phyloP scores from a whole-genome alignment of 2,329 filamentous ascomycete genomes.

The Thermoascus crustaceus region DNA sequence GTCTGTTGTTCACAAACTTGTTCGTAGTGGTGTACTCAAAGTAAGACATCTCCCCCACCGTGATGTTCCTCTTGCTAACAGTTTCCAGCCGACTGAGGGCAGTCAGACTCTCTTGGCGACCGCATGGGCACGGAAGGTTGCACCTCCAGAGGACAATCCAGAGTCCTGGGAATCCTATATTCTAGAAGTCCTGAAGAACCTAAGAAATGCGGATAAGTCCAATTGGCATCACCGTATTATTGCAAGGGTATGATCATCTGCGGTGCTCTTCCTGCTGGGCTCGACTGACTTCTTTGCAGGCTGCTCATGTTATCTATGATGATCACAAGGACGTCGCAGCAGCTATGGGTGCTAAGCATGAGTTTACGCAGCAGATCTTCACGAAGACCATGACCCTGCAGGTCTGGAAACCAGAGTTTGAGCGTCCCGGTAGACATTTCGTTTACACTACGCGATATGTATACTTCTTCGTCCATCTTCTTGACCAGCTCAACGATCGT shows the following conservation, averaged over 20 bases:
- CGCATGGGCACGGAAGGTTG: slow-evolving; percentile 47
- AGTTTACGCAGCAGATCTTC: slow-evolving; percentile 76
- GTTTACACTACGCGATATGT: slow-evolving; percentile 86
- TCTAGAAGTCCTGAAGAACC: slow-evolving; percentile 48
- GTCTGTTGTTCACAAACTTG: slow-evolving; percentile 72
- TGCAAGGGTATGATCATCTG: slow-evolving; percentile 52
- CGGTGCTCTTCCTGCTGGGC: neutral
- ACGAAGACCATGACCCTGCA: slow-evolving; percentile 93
- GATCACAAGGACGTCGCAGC: slow-evolving; percentile 44
- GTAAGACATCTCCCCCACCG: slow-evolving; percentile 19
- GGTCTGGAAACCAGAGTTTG: slow-evolving; percentile 89
- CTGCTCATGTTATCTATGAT: slow-evolving; percentile 55
- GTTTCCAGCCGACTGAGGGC: slow-evolving; percentile 40
- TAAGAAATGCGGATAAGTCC: slow-evolving; percentile 70
- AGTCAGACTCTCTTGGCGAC: slow-evolving; percentile 45
- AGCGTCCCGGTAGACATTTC: slow-evolving; percentile 76
- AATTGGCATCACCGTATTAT: slow-evolving; percentile 95
- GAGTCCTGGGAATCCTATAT: slow-evolving; percentile 55
- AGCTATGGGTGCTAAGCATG: slow-evolving; percentile 59
- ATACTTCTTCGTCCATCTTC: slow-evolving; percentile 66
- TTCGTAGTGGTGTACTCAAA: slow-evolving; percentile 43
- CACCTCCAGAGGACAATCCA: slow-evolving; percentile 37
- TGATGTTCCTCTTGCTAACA: slow-evolving; percentile 25
- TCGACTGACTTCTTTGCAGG: slow-evolving; percentile 33
- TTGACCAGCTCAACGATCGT: slow-evolving; percentile 68